phyloP scores from a whole-genome alignment of 257 asterid genomes.

The Coffea canephora region DNA sequence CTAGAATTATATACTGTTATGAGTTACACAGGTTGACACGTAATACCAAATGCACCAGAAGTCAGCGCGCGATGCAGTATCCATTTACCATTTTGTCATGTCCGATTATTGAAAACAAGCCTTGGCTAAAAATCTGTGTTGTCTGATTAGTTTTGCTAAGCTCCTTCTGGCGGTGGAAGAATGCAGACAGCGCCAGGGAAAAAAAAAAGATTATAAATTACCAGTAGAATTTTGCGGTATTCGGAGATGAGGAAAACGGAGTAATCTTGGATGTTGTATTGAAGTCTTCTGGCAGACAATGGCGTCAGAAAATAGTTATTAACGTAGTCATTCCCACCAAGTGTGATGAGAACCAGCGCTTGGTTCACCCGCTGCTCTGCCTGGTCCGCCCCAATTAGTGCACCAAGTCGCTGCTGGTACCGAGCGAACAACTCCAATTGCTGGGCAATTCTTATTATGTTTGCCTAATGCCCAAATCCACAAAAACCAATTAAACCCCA shows the following conservation, averaged over 20 bases:
- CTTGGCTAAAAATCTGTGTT: not conserved
- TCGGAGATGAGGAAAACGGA: conserved; percentile 49
- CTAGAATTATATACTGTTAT: not conserved
- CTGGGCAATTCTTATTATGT: conserved; percentile 45
- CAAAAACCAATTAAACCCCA: too few species aligned
- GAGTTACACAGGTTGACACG: too few species aligned
- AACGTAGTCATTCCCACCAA: conserved; percentile 82
- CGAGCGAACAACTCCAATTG: conserved; percentile 41
- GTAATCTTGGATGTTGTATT: conserved; percentile 43
- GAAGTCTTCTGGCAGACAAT: conserved; percentile 42
- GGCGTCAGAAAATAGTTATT: conserved; percentile 75
- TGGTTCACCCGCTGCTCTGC: conserved; percentile 43
- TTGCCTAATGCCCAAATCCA: conserved; percentile 30
- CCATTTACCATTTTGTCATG: too few species aligned
- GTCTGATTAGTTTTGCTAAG: not conserved
- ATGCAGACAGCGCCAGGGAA: too few species aligned
- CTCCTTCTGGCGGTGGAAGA: not conserved
- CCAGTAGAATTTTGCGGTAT: conserved; percentile 55
- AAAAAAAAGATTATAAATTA: not conserved
- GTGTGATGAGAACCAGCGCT: conserved; percentile 61
- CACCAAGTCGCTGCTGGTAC: conserved; percentile 49
- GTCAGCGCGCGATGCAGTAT: too few species aligned
- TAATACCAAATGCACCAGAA: too few species aligned
- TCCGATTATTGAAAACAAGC: too few species aligned
- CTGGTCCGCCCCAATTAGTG: conserved; percentile 45